A percentile compares a stretch with the other conserved stretches of the same genome.
Evolutionary conservation across 306 rosid genomes (phyloP).

Genomic region (Lathyrus aphaca): DNA sequence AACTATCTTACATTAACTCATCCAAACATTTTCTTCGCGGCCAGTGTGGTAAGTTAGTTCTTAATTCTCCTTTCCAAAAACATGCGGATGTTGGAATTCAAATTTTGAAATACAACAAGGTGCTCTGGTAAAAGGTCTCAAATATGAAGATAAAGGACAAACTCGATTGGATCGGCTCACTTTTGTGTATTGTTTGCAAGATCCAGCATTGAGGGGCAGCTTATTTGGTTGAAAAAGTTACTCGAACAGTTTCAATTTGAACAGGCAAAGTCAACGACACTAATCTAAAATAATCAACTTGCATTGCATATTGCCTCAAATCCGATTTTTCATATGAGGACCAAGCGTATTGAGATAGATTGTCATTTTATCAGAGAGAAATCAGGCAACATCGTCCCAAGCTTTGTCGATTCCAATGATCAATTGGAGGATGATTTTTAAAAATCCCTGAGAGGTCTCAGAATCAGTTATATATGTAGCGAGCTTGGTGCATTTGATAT

Average conservation of each 20-base stretch:
- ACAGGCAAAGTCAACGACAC: neutral
- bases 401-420: neutral
- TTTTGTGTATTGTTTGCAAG: too few species aligned
- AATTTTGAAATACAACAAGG: too few species aligned
- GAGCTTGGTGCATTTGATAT: neutral
- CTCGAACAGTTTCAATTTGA: neutral
- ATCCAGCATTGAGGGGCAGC: too few species aligned
- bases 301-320: constrained; percentile 1
- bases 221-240: neutral
- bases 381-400: neutral
- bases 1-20: too few species aligned
- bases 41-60: too few species aligned
- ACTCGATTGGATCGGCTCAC: too few species aligned
- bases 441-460: neutral
- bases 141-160: too few species aligned
- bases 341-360: neutral
- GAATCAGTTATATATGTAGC: neutral
- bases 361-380: neutral
- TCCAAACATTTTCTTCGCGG: too few species aligned
- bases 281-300: neutral
- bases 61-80: too few species aligned
- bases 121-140: too few species aligned
- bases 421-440: neutral
- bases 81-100: too few species aligned
- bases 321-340: neutral